These are phyloP conservation scores for Xylogone sp. DNA, from an alignment of 2,329 filamentous ascomycete genomes.

Conservation along the genomic window DNA sequence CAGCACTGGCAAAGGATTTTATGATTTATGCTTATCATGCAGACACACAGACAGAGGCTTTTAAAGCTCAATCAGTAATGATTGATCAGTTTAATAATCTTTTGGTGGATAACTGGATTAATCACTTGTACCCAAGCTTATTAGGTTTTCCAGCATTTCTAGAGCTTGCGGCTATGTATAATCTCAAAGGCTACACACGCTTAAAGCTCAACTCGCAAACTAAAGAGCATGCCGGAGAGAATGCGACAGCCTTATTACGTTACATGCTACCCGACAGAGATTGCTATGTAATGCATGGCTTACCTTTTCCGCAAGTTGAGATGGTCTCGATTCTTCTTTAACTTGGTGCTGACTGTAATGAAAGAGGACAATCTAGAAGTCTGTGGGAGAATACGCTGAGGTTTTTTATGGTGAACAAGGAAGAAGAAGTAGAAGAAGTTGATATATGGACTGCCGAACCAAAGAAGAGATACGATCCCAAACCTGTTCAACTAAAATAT, in stretches of 20 bases:
- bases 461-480: background rate
- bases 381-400: background rate
- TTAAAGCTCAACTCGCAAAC: background rate
- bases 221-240: background rate
- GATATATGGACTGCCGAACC: background rate
- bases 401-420: background rate
- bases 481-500: background rate
- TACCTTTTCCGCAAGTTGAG: background rate
- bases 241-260: background rate
- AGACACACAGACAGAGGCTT: background rate
- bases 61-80: background rate
- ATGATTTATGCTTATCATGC: background rate
- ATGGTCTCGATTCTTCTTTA: background rate
- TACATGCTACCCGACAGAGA: background rate
- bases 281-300: background rate
- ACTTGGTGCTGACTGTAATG: background rate
- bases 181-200: background rate
- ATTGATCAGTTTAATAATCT: background rate
- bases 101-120: background rate
- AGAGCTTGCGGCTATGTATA: background rate
- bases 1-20: background rate
- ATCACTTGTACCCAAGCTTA: background rate
- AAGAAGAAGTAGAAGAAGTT: background rate
- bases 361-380: background rate
- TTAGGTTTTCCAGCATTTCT: background rate